Conservation (phyloP, 257 asterid species). For the Forsythia suspensa region DNA sequence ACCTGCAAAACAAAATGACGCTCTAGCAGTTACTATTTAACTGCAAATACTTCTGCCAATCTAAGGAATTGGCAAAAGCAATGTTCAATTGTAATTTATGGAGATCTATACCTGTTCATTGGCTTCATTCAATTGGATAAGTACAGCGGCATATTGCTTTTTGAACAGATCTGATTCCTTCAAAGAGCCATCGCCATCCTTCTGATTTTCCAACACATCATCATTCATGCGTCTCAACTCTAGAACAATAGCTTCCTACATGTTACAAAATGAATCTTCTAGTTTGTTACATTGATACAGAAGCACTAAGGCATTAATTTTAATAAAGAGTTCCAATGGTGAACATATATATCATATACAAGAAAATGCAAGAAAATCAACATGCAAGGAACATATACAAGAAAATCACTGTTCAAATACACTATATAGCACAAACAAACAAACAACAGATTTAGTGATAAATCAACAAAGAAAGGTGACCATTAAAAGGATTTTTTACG, state of each 20-base stretch:
- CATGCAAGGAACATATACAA: no score
- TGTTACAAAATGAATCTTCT: constrained; percentile 18
- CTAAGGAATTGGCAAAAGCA: constrained; percentile 8
- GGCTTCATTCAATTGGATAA: constrained; percentile 66
- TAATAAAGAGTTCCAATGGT: constrained; percentile 13
- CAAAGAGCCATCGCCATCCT: constrained; percentile 45
- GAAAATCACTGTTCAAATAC: background rate
- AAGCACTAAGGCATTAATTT: background rate
- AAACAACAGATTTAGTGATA: background rate
- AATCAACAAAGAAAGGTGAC: no score
- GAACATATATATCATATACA: background rate
- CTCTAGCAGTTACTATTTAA: background rate
- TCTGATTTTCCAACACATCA: constrained; percentile 59
- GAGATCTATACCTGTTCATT: constrained; percentile 66
- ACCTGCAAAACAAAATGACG: constrained; percentile 49
- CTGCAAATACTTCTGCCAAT: constrained; percentile 13
- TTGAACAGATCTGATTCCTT: constrained; percentile 75
- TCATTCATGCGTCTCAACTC: constrained; percentile 85
- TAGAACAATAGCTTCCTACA: constrained; percentile 77
- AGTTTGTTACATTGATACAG: background rate
- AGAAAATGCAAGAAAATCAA: background rate
- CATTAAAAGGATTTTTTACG: no score
- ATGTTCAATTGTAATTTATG: constrained; percentile 13
- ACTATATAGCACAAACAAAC: background rate
- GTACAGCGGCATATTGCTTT: constrained; percentile 83